Percentiles rank a stretch among this genome's conserved stretches.
phyloP scores from a whole-genome alignment of 805 yeast genomes.

The Pichia nanzhaoensis region DNA sequence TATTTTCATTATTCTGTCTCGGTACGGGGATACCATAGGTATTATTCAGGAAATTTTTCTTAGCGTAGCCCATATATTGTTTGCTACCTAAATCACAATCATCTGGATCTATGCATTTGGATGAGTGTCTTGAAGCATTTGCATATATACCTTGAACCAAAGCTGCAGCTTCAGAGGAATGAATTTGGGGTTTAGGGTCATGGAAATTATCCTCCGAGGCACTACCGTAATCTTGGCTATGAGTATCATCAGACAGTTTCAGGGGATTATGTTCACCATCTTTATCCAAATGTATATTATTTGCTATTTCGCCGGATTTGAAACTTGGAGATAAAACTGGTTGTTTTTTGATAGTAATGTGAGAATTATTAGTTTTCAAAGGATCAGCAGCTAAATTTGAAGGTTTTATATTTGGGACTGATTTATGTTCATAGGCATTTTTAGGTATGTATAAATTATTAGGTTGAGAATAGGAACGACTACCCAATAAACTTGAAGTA shows the following conservation, averaged over 20 bases:
- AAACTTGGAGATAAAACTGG: conserved; percentile 25
- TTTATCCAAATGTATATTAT: background rate
- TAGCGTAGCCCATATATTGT: conserved; percentile 4
- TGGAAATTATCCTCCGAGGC: background rate
- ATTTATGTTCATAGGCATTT: conserved; percentile 6
- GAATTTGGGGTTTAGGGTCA: conserved; percentile 26
- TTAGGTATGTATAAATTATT: conserved; percentile 7
- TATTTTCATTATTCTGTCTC: background rate
- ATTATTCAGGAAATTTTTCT: conserved; percentile 6
- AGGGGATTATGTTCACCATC: background rate
- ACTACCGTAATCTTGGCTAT: background rate
- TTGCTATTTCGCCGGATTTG: background rate
- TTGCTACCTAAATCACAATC: conserved; percentile 5
- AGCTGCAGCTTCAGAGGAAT: conserved; percentile 40
- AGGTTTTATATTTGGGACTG: conserved; percentile 39
- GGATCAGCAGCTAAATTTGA: conserved; percentile 68
- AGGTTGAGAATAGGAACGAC: conserved; percentile 1
- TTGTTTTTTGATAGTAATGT: conserved; percentile 63
- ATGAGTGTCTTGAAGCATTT: conserved; percentile 20
- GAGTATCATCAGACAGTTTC: background rate
- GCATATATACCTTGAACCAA: conserved; percentile 30
- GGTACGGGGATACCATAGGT: conserved; percentile 17
- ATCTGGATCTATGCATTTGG: background rate
- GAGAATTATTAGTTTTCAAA: conserved; percentile 53
- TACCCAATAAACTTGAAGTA: no score